These are phyloP conservation scores for Thelephora ganbajun DNA, from an alignment of 768 basidiomycete species.

Conservation along the genomic window DNA sequence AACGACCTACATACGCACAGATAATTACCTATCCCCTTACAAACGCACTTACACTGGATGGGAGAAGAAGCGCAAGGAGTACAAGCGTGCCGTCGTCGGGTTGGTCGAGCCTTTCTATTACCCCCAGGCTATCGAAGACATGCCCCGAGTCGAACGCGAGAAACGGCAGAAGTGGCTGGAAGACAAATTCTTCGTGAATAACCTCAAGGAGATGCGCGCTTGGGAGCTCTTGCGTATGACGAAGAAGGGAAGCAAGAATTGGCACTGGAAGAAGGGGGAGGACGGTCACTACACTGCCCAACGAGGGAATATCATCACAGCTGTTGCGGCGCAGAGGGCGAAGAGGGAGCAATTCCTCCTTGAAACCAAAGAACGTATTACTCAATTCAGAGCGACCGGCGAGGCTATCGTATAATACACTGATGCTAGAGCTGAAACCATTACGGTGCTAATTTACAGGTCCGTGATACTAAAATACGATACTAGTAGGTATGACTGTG, in stretches of 20 bases:
- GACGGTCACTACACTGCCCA: conserved; percentile 14
- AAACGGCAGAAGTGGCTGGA: conserved; percentile 51
- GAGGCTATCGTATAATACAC: neutral
- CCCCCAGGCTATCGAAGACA: conserved; percentile 68
- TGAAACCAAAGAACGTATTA: conserved; percentile 20
- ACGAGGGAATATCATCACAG: conserved; percentile 35
- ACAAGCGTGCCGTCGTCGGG: conserved; percentile 88
- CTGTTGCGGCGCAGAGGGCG: conserved; percentile 32
- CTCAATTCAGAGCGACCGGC: conserved; percentile 9
- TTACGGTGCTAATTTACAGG: too few species aligned
- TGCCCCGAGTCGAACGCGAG: conserved; percentile 40
- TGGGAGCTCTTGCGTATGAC: conserved; percentile 21
- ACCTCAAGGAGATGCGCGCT: conserved; percentile 19
- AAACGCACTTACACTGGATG: conserved; percentile 18
- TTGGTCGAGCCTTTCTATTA: conserved; percentile 91
- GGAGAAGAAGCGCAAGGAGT: conserved; percentile 34
- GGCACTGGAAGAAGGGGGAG: conserved; percentile 24
- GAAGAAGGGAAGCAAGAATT: conserved; percentile 22
- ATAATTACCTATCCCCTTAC: conserved; percentile 63
- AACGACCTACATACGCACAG: conserved; percentile 92
- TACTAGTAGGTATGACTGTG: too few species aligned
- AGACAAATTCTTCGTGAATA: conserved; percentile 35
- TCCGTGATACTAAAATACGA: too few species aligned
- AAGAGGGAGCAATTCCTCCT: conserved; percentile 27
- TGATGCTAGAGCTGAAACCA: too few species aligned